Conservation (phyloP, 2,329 filamentous ascomycete genomes). For the Aspergillus japonicus region DNA sequence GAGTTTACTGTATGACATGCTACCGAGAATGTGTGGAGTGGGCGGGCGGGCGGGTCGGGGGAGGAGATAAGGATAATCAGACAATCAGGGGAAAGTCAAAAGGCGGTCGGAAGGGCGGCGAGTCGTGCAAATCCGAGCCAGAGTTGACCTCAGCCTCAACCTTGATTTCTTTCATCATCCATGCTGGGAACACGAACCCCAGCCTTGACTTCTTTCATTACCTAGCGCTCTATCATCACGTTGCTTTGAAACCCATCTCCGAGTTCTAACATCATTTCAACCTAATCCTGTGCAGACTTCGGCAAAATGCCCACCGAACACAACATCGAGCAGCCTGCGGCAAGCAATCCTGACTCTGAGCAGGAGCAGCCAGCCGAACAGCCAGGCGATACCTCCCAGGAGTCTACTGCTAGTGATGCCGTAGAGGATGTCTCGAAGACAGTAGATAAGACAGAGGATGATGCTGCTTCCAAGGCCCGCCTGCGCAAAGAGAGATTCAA, state of each 20-base stretch:
- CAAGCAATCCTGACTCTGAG: conserved; percentile 17
- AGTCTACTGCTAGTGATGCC: neutral
- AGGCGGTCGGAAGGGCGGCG: conserved; percentile 6
- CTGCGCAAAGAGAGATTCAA: conserved; percentile 82
- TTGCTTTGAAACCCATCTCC: neutral
- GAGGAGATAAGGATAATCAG: neutral
- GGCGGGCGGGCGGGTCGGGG: neutral
- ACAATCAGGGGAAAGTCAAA: neutral
- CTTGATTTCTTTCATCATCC: neutral
- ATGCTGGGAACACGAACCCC: neutral
- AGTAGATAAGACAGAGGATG: conserved; percentile 20
- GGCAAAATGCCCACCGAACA: conserved; percentile 15
- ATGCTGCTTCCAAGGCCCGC: conserved; percentile 38
- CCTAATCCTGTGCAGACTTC: neutral
- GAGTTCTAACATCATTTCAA: neutral
- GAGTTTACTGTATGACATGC: neutral
- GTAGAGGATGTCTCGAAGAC: neutral
- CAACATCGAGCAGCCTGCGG: conserved; percentile 7
- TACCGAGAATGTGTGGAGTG: neutral
- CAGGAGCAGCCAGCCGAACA: conserved; percentile 10
- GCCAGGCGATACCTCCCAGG: conserved; percentile 10
- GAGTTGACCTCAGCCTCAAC: neutral
- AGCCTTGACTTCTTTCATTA: neutral
- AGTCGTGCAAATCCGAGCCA: neutral
- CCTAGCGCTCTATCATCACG: neutral